Evolutionary conservation across 257 asterid genomes (phyloP).

Genomic region (Lycium barbarum): DNA sequence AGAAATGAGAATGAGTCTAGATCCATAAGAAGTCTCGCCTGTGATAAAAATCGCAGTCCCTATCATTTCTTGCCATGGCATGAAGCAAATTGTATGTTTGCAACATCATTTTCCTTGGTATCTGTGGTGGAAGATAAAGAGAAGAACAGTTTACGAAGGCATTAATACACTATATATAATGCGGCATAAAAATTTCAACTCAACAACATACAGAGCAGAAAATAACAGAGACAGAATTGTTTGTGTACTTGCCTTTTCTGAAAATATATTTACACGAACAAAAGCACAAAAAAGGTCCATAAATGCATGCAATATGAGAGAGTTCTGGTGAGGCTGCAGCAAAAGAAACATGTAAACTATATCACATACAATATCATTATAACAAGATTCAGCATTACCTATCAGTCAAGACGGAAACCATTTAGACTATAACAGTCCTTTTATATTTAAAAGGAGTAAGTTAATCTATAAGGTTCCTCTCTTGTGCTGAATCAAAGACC

Average conservation of each 20-base stretch:
- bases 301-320: constrained; percentile 94
- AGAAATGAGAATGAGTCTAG: constrained; percentile 1
- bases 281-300: constrained; percentile 99
- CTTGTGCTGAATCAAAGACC: constrained; percentile 17
- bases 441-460: constrained; percentile 8
- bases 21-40: constrained; percentile 54
- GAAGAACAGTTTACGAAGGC: constrained; percentile 3
- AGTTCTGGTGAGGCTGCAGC: constrained; percentile 97
- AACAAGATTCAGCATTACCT: constrained; percentile 23
- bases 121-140: constrained; percentile 51
- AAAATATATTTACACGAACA: constrained; percentile 92
- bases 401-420: not conserved
- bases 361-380: not conserved
- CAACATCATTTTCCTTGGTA: constrained; percentile 96
- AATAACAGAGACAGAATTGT: not conserved
- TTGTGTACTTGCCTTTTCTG: constrained; percentile 79
- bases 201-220: constrained; percentile 25
- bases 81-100: constrained; percentile 91
- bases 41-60: constrained; percentile 96
- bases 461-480: not conserved
- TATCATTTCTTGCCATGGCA: constrained; percentile 83
- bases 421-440: not conserved
- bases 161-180: constrained; percentile 26
- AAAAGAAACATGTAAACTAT: constrained; percentile 37
- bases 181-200: not conserved